phyloP scores from a whole-genome alignment of 106 monocot genomes.

The Phalaenopsis equestris region DNA sequence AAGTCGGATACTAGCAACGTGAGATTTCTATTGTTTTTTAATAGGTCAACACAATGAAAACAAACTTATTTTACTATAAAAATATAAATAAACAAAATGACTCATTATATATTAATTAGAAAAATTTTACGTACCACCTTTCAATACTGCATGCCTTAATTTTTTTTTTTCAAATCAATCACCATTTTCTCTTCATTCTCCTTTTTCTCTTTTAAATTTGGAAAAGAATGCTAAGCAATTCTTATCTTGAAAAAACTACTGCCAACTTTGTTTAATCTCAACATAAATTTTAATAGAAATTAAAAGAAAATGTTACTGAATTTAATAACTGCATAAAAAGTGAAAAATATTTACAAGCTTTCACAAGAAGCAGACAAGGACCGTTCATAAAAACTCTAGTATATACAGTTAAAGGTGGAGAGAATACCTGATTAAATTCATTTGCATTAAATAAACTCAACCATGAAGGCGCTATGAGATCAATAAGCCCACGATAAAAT shows the following conservation, averaged over 20 bases:
- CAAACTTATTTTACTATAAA: too few species aligned
- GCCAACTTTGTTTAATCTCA: neutral
- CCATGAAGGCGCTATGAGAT: constrained; percentile 93
- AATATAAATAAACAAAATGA: too few species aligned
- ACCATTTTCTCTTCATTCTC: neutral
- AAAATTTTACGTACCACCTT: too few species aligned
- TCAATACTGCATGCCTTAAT: neutral
- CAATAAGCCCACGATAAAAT: constrained; percentile 80
- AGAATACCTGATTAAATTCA: constrained; percentile 95
- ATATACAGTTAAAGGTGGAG: neutral
- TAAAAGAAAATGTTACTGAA: neutral
- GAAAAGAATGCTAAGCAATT: neutral
- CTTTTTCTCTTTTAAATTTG: neutral
- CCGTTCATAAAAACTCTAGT: neutral
- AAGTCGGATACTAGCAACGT: too few species aligned
- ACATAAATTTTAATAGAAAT: neutral
- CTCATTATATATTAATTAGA: too few species aligned
- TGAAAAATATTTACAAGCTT: neutral
- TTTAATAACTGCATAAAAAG: neutral
- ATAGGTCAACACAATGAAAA: too few species aligned
- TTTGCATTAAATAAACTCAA: constrained; percentile 92
- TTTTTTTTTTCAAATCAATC: neutral
- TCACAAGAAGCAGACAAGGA: neutral
- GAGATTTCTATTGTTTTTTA: too few species aligned
- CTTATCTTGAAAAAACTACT: neutral